Base-by-base conservation (phyloP, 2,329 filamentous ascomycete species). In the Ophiostoma tasmaniense region DNA sequence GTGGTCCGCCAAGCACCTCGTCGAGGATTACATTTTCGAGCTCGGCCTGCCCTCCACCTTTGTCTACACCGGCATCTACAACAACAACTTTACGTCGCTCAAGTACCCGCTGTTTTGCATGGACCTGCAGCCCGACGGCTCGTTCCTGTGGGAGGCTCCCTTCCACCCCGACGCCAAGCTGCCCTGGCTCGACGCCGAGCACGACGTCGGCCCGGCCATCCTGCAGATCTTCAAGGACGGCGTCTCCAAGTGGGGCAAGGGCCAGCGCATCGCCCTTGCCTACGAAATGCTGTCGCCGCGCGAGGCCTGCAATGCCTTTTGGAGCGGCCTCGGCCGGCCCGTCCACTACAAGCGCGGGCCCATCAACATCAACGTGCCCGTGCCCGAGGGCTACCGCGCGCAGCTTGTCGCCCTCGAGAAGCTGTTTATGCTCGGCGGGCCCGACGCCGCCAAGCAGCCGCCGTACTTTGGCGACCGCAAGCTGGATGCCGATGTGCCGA, bases 1-100 rank as follows among this genome's bases (percentile, higher is more conserved):
- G 67, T 99, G 95, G 94, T 89, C 91, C 4, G 89, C 90, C 71
- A 99, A 99, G 79, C 93, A 96, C 79, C 89, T 91, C 66, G 90
- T 98, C 59, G 95, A 98, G 79, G 90, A 95, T 68, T 96, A 98
- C 78, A 86, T 97, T 67, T 88, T 91, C 70, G 87, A 92, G 76
- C 86, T 97, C 55, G 89, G 89, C 11, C 83, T 97, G 13, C 92
- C 92, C 0, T 89, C 93, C 0, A 98, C 94, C 0, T 98, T 97
- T 78, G 89, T 97, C 73, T 97, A 97, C 79, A 92, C 93, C 11
- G 95, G 94, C 70, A 97, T 97, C 75, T 99, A 98, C 83, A 97
- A 98, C 83, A 98, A 98, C 80, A 98, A 99, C 78, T 99, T 98
- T 80, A 98, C 94, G 37, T 95, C 91, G 64, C 84, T 97, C 39